Evolutionary conservation across 345 rosid genomes (phyloP).

Genomic region (Cardamine chenopodiifolia): DNA sequence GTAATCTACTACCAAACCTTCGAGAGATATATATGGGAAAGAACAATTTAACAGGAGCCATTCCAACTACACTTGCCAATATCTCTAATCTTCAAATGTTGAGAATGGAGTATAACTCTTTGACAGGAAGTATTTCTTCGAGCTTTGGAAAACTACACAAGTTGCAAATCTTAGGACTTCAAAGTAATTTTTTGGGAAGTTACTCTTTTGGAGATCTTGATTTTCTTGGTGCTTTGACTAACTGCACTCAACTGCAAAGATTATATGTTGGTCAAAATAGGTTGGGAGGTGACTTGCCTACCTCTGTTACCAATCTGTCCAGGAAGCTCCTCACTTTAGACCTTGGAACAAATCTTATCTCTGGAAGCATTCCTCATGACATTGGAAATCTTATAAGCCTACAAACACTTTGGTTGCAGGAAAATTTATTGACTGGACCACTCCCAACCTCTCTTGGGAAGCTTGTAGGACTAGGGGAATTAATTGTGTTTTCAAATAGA

Average conservation of each 20-base stretch:
- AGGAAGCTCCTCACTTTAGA: not conserved
- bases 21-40: rapidly evolving
- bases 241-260: not conserved
- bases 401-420: not conserved
- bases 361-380: not conserved
- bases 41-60: not conserved
- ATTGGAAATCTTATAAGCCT: not conserved
- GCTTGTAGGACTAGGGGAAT: not conserved
- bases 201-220: constrained; percentile 6
- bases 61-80: not conserved
- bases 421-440: not conserved
- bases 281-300: constrained; percentile 1
- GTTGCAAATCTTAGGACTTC: rapidly evolving
- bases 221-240: not conserved
- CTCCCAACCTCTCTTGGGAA: constrained; percentile 25
- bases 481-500: not conserved
- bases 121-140: not conserved
- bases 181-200: not conserved
- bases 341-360: not conserved
- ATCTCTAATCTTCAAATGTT: not conserved
- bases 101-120: not conserved
- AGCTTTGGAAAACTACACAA: not conserved
- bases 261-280: not conserved
- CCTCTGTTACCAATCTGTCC: not conserved
- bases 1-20: not conserved